Evolutionary conservation across 352 stramenopile species (phyloP).

Genomic region (Nothophytophthora sp.): DNA sequence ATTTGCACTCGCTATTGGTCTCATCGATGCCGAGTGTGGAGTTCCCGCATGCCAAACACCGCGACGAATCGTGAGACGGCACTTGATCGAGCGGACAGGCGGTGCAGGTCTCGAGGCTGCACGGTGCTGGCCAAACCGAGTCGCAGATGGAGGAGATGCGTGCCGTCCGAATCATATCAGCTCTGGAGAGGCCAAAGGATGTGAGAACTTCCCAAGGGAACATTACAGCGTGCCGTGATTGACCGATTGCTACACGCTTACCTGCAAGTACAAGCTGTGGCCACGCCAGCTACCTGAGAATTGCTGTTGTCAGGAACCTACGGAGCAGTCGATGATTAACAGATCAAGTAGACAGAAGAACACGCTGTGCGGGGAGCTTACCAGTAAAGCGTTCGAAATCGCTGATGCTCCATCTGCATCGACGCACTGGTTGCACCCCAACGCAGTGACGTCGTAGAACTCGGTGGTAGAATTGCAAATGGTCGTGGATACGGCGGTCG

Average conservation of each 20-base stretch:
- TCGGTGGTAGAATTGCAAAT: constrained; percentile 39
- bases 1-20: constrained; percentile 48
- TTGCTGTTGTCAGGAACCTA: constrained; percentile 37
- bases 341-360: too few species aligned
- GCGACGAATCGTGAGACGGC: constrained; percentile 38
- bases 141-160: constrained; percentile 40
- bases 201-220: too few species aligned
- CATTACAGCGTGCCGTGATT: too few species aligned
- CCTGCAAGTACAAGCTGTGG: constrained; percentile 46
- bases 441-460: constrained; percentile 59
- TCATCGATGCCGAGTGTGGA: constrained; percentile 51
- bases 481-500: constrained; percentile 3
- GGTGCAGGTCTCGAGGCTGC: constrained; percentile 44
- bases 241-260: too few species aligned
- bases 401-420: constrained; percentile 32
- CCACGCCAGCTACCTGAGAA: constrained; percentile 21
- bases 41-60: constrained; percentile 61
- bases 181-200: constrained; percentile 6
- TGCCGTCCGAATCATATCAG: constrained; percentile 16
- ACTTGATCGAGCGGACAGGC: constrained; percentile 38
- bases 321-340: too few species aligned
- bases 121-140: constrained; percentile 66
- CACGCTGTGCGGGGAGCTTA: constrained; percentile 20
- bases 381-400: constrained; percentile 34
- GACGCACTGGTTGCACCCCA: constrained; percentile 56